A percentile compares a stretch with the other conserved stretches of the same genome.
Evolutionary conservation across 192 early-diverging fungal species (phyloP).

Genomic region (Piromyces finnis): DNA sequence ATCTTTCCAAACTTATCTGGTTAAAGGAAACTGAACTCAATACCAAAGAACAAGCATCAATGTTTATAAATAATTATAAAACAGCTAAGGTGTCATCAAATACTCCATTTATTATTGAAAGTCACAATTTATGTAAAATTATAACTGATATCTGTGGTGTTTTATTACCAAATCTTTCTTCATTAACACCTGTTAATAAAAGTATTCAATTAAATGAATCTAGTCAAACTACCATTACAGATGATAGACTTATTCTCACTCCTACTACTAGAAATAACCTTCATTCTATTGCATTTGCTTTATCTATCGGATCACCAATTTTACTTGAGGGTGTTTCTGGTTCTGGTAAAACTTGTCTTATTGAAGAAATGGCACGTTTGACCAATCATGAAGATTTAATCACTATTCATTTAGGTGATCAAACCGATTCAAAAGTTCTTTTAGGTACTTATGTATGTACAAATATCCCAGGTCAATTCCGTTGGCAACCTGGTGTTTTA

Average conservation of each 20-base stretch:
- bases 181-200: neutral
- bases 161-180: neutral
- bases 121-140: neutral
- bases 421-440: slow-evolving; percentile 85
- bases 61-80: neutral
- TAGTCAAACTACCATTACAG: neutral
- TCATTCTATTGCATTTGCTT: slow-evolving; percentile 59
- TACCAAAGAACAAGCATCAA: neutral
- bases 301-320: slow-evolving; percentile 72
- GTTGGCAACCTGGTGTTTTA: slow-evolving; percentile 86
- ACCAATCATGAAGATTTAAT: slow-evolving; percentile 65
- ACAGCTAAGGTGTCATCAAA: neutral
- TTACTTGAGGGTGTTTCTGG: slow-evolving; percentile 72
- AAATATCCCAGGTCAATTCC: slow-evolving; percentile 77
- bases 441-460: slow-evolving; percentile 91
- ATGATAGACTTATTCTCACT: slow-evolving; percentile 47
- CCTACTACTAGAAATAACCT: slow-evolving; percentile 57
- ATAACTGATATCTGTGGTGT: neutral
- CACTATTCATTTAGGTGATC: slow-evolving; percentile 89
- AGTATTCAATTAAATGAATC: neutral
- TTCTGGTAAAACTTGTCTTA: slow-evolving; percentile 73
- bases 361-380: slow-evolving; percentile 67
- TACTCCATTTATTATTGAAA: neutral
- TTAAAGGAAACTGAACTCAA: neutral
- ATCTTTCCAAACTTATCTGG: neutral